Evolutionary conservation across 2,329 filamentous ascomycete genomes (phyloP).

Genomic region (Fusarium sp.): DNA sequence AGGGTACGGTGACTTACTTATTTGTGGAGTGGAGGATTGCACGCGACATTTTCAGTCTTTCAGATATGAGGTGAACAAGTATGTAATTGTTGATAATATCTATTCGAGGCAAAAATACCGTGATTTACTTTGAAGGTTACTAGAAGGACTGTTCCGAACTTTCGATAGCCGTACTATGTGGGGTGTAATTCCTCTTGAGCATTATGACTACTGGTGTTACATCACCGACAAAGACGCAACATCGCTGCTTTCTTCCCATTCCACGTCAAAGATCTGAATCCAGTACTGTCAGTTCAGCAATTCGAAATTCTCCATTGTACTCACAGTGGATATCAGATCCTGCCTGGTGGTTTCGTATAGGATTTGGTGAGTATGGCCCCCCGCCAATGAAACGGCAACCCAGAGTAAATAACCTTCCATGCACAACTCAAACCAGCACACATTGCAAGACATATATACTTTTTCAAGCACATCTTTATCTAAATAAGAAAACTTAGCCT

Average conservation of each 20-base stretch:
- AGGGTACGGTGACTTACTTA: not conserved
- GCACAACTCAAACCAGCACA: not conserved
- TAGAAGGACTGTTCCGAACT: too few species aligned
- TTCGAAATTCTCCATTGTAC: too few species aligned
- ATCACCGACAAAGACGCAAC: too few species aligned
- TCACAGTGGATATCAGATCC: not conserved
- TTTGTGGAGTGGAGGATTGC: not conserved
- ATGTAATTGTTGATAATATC: not conserved
- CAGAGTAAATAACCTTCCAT: not conserved
- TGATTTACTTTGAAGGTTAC: rapidly evolving
- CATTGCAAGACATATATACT: not conserved
- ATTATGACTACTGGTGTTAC: too few species aligned
- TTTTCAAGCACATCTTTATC: not conserved
- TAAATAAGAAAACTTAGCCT: not conserved
- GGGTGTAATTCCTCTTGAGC: too few species aligned
- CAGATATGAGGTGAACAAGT: not conserved
- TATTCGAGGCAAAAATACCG: not conserved
- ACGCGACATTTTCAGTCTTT: not conserved
- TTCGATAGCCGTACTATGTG: too few species aligned
- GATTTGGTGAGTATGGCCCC: too few species aligned
- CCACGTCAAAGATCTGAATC: too few species aligned
- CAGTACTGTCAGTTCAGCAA: too few species aligned
- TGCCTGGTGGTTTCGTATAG: not conserved
- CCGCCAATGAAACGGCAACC: not conserved
- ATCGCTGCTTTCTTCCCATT: too few species aligned